Conservation (phyloP, 108 stramenopile genomes). For the Craspedostauros australis region DNA sequence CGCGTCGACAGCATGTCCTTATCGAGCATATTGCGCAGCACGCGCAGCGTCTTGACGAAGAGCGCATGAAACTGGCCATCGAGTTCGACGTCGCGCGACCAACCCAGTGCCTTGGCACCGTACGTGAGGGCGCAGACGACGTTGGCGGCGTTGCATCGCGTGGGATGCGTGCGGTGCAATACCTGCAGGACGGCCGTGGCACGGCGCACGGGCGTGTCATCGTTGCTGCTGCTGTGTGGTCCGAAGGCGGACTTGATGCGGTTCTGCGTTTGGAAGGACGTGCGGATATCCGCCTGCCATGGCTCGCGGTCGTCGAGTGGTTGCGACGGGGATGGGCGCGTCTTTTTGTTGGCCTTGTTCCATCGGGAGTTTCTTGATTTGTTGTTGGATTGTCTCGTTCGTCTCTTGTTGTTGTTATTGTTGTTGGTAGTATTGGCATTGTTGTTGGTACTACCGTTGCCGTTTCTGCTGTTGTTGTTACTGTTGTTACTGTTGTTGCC, state of each 20-base stretch:
- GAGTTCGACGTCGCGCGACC: neutral
- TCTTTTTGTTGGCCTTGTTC: too few relatives aligned
- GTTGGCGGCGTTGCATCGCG: constrained; percentile 67
- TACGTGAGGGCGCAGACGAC: constrained; percentile 72
- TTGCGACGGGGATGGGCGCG: too few relatives aligned
- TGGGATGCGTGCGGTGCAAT: constrained; percentile 39
- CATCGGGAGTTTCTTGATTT: too few relatives aligned
- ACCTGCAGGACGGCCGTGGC: constrained; percentile 42
- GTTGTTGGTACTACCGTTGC: constrained; percentile 2
- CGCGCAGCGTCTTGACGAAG: constrained; percentile 38
- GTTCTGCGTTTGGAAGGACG: constrained; percentile 45
- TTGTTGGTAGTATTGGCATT: constrained; percentile 12
- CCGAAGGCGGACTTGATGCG: constrained; percentile 38
- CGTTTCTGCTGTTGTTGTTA: neutral
- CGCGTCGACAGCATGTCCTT: constrained; percentile 38
- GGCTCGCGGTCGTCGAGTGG: too few relatives aligned
- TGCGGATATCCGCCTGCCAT: constrained; percentile 48
- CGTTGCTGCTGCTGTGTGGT: constrained; percentile 2
- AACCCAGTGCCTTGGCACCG: constrained; percentile 51
- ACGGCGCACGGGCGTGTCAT: constrained; percentile 11
- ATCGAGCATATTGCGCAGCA: constrained; percentile 31
- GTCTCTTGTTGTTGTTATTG: neutral
- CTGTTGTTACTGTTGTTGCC: neutral
- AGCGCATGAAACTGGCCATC: constrained; percentile 25
- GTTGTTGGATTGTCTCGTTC: neutral